Evolutionary conservation across 768 basidiomycete species (phyloP), one percentile per base, ranked within the genome.

Genomic region (Boletus sp.): DNA sequence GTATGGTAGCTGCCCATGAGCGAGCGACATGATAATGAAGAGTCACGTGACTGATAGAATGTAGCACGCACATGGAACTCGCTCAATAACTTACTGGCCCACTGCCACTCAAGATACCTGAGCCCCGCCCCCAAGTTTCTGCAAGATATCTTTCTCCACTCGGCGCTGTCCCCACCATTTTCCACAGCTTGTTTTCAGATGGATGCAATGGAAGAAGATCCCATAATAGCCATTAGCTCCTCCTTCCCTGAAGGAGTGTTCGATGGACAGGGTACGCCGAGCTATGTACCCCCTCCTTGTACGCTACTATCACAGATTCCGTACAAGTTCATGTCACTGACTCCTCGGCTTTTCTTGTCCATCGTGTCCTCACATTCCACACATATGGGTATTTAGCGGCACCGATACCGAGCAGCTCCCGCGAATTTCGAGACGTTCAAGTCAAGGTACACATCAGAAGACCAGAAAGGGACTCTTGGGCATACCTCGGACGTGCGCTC

Each of bases 391-490:
- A 36, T 60, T 29, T 49, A 71, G 70, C 62, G 20, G 60, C 55
- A 39, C 57, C 68, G 50, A 60, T 66, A 59, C 61, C 70, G 28
- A 47, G 62, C 32, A 37, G 42, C 48, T 35, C 76, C 56, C 83
- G 83, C 55, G 85, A 87, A 64, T 88, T 90, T 67, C 83, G 86
- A 52, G 90, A 92, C 56, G 82, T 92, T 57, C 82, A 88, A 56
- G 91, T 92, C 57, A 92, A 92, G 70, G 89, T 93, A 18, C 91
- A 92, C 65, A 87, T 91, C 62, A 80, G 91, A 60, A 77, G 84
- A 62, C 86, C 90, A 36, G 90, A 91, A 54, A 83, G 77, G 66
- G 91, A 92, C 69, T 80, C 86, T 17, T 92, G 91, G 91, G 76
- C 83, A 29, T 93, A 92, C 63, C 79, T 92, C 49, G 91, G 91